Evolutionary conservation across 2,329 filamentous ascomycete genomes (phyloP).

Genomic region (Phialocephala sp.): DNA sequence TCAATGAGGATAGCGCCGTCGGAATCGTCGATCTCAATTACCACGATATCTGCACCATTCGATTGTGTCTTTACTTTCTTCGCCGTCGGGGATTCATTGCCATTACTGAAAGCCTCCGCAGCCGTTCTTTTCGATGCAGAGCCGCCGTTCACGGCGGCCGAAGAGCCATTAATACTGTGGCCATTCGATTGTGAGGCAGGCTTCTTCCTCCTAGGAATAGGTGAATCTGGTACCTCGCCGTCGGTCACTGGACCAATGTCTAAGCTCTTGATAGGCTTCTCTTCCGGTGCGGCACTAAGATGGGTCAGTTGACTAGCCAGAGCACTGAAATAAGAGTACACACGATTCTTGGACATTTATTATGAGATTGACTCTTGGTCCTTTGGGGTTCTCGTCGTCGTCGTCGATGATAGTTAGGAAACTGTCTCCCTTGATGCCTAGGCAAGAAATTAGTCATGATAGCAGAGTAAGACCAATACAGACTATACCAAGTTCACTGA

Average conservation of each 20-base stretch:
- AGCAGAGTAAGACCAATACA: background rate
- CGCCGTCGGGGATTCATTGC: constrained; percentile 25
- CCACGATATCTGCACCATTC: constrained; percentile 47
- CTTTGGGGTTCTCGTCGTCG: constrained; percentile 73
- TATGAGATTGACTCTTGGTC: constrained; percentile 81
- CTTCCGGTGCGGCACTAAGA: constrained; percentile 44
- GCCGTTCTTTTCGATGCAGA: constrained; percentile 43
- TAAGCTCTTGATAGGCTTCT: constrained; percentile 58
- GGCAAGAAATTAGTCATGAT: constrained; percentile 13
- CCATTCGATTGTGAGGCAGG: constrained; percentile 30
- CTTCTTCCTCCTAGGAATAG: constrained; percentile 38
- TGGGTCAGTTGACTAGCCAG: background rate
- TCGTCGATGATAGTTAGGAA: constrained; percentile 87
- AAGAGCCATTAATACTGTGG: constrained; percentile 16
- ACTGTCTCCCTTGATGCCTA: constrained; percentile 71
- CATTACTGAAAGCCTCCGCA: constrained; percentile 29
- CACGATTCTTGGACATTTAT: constrained; percentile 71
- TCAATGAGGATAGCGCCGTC: constrained; percentile 71
- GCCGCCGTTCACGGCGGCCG: constrained; percentile 17
- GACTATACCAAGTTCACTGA: constrained; percentile 72
- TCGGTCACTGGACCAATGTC: constrained; percentile 29
- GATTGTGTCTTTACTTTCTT: constrained; percentile 45
- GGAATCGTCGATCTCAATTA: constrained; percentile 45
- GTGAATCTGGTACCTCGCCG: constrained; percentile 27
- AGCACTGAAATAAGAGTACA: constrained; percentile 37